Evolutionary conservation across 2,329 filamentous ascomycete genomes (phyloP), one percentile per base, ranked within the genome.

Genomic region (Endoconidiophora polonica): DNA sequence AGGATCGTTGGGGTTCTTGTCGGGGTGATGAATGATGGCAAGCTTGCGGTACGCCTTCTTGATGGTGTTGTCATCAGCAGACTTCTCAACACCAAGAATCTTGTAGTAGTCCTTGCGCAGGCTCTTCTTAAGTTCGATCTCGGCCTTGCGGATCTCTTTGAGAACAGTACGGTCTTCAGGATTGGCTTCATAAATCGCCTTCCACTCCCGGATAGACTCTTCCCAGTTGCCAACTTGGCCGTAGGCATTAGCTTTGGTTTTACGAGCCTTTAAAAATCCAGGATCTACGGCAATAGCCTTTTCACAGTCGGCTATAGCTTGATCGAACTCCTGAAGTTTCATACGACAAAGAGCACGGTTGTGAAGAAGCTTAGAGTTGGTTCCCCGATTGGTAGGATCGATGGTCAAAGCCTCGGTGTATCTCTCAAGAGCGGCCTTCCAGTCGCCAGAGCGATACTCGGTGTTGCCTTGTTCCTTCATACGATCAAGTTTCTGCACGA

Each of bases 31-130:
- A 56, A 88, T 73, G 58, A 98, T 90, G 51, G 91, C 91, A 61
- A 94, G 74, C 66, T 91, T 94, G 57, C 90, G 80, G 70, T 98
- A 98, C 1, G 90, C 91, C 69, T 88, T 90, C 74, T 96, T 98
- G 70, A 98, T 91, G 49, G 91, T 79, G 52, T 72, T 72, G 20
- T 94, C 86, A 39, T 76, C 76, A 37, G 87, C 87, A 55, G 88
- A 83, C 72, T 95, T 96, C 52, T 83, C 71, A 6, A 98, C 69
- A 4, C 81, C 84, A 48, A 98, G 77, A 57, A 96, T 94, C 76
- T 95, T 95, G 72, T 98, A 98, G 69, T 94, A 96, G 62, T 98
- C 91, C 67, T 98, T 98, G 55, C 91, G 76, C 67, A 90, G 83
- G 64, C 83, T 84, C 80, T 96, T 96, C 79, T 98, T 98, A 55